Evolutionary conservation across 139 green algal species (phyloP), one percentile per base, ranked within the genome.

Genomic region (Chlorella sp.): DNA sequence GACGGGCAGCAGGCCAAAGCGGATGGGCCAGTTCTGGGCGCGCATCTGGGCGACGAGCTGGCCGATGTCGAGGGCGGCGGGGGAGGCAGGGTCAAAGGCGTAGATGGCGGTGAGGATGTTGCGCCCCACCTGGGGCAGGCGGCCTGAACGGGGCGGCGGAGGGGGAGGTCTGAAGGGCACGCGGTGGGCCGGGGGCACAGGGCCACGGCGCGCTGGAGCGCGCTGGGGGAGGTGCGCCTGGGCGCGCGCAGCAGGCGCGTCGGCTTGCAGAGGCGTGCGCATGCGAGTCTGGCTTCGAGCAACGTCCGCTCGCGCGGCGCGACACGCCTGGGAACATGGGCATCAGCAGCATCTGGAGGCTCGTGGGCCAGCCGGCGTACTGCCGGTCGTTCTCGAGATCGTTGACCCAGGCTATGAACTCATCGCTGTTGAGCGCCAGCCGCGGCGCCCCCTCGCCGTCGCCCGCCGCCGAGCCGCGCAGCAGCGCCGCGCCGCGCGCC

Each of bases 351-450:
- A 82, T 74, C 2, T 31, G 50, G 14, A 92, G 43, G n/a, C 56
- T 36, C 29, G 33, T 15, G 0, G 71, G 73, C 69, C 84, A 91
- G 8, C 56, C 8, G 15, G 58, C 25, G 61, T 90, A 91, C 58
- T 69, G 59, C 3, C 53, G 17, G 74, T 98, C 94, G 27, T 72
- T 86, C 77, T 97, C 92, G 43, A 97, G 77, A 81, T 98, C 79
- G 77, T 98, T 98, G 7, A 77, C 58, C 71, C 58, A 68, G 15
- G 66, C 66, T 21, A 70, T 35, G 25, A 27, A 45, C 15, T 41
- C 62, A 9, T 56, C 43, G 31, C 31, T 35, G 19, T 9, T 2
- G 2, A 50, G 35, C 59, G 71, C n/a, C 38, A 45, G 48, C 73
- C 72, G 73, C 23, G 56, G 70, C 0, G 70, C 56, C n/a, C 45